Conservation (phyloP, 495 filamentous ascomycete genomes). For the Neurospora sp. region DNA sequence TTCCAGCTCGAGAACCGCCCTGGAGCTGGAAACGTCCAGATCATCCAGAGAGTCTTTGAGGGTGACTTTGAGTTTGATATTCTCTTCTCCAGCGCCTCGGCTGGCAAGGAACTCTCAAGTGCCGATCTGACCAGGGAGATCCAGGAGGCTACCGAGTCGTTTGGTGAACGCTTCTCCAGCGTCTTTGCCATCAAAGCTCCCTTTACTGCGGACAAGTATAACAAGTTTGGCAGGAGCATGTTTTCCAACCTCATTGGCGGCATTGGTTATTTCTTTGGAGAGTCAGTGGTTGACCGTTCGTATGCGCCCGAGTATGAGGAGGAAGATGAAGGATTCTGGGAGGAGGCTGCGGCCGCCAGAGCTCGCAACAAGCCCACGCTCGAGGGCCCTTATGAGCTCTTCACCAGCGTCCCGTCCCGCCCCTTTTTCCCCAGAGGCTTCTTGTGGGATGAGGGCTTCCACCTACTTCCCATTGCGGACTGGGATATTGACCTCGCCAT, state of each 20-base stretch:
- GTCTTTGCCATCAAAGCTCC: conserved; percentile 67
- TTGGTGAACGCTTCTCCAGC: conserved; percentile 61
- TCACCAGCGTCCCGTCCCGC: conserved; percentile 84
- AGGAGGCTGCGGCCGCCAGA: conserved; percentile 68
- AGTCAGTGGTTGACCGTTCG: conserved; percentile 78
- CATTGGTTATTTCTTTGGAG: conserved; percentile 89
- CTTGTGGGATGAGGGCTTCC: conserved; percentile 97
- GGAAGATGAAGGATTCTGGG: conserved; percentile 95
- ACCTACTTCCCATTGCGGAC: conserved; percentile 82
- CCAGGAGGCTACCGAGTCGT: conserved; percentile 50
- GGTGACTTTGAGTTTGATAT: conserved; percentile 92
- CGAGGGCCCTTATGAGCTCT: conserved; percentile 82
- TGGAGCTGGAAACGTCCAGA: conserved; percentile 68
- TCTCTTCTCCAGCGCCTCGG: conserved; percentile 75
- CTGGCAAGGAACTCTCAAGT: conserved; percentile 45
- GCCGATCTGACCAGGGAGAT: conserved; percentile 62
- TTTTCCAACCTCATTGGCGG: conserved; percentile 92
- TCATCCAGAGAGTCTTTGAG: conserved; percentile 87
- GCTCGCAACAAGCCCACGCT: conserved; percentile 50
- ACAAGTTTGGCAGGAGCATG: conserved; percentile 75
- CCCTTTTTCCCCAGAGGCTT: conserved; percentile 97
- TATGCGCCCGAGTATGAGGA: conserved; percentile 88
- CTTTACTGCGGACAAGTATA: conserved; percentile 62
- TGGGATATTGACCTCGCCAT: conserved; percentile 90
- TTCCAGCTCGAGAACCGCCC: conserved; percentile 67